Base-by-base conservation (phyloP, 352 stramenopile genomes). In the Blastocystis sp. region DNA sequence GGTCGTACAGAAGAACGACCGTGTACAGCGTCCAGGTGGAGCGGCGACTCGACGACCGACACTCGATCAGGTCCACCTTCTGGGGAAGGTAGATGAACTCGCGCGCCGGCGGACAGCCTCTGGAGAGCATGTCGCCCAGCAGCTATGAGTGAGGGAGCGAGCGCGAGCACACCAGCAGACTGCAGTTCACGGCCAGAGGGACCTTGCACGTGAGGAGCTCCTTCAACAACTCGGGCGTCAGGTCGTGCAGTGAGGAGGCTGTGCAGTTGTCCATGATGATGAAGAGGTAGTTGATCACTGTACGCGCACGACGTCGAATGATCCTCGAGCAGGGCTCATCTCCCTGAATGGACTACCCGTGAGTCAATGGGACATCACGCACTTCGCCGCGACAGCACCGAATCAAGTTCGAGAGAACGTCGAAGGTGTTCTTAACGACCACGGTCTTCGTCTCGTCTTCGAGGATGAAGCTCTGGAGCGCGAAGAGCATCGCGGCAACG, bases 31-130 rank as follows among this genome's bases (percentile, higher is more conserved):
- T 85, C 74, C 74, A 85, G 31, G 35, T 69, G 16, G 45, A 67
- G 10, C 74, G 74, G 33, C 74, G n/a, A 29, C 31, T 85, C 16
- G 45, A n/a, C 24, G 45, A 67, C 13, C 55, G 51, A 45, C 74
- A 85, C 29, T 85, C 74, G 1, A 63, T 39, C 21, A 62, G 26
- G 33, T 63, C 74, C 10, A 59, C 45, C 26, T 85, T 85, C 26
- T 69, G n/a, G 3, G 74, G 74, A 3, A 85, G 31, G 45, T 85
- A 69, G 13, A 85, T 50, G 33, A 85, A 85, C n/a, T 85, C 74
- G 41, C 50, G 51, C 10, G 74, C 74, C 13, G 74, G 74, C 65
- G 74, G 74, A 16, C 41, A 62, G 1, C 74, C 74, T 0, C 33
- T 12, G 19, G 35, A n/a, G 19, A 85, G 31, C 61, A 39, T 61